Base-by-base conservation (phyloP, 768 basidiomycete species). In the Suillus cothurnatus region DNA sequence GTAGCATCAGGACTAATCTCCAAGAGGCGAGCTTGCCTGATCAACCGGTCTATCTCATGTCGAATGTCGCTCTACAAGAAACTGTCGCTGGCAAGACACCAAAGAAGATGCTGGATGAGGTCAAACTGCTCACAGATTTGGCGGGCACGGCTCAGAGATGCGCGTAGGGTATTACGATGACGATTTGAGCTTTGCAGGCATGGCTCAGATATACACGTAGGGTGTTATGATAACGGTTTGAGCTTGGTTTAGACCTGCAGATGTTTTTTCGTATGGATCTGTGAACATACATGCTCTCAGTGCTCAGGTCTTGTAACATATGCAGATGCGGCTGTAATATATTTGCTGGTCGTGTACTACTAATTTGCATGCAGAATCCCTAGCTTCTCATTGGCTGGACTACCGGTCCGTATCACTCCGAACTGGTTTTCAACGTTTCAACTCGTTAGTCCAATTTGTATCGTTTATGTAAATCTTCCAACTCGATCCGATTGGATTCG, bases 11-110 rank as follows among this genome's bases (percentile, higher is more conserved):
- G 39, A 36, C 56, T 12, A 61, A 62, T 39, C 64, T 70, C 11
- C 39, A 61, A 17, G 59, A 63, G 15, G 70, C 70, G 12, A 62
- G 56, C 32, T 53, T 70, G 15, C 66, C 66, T 61, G 60, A 69
- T n/a, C 66, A 63, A 50, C 66, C 64, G 17, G 66, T 69, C 4
- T 70, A 70, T 49, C 49, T 70, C 15, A 62, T 69, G 4, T 69
- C 70, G 31, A 69, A 67, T 39, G 63, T 62, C 36, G 43, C 69
- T 11, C 61, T 70, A 7, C 50, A 36, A 8, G 56, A 55, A 41
- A 39, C 61, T 4, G 62, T 68, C 3, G 31, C 52, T 21, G 57
- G 63, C 21, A 50, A 47, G 36, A 1, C 19, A 50, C 47, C 66
- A 2, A 61, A 61, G 39, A 64, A 38, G 36, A 26, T 64, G 12